Evolutionary conservation across 106 monocot species (phyloP).

Genomic region (Allium sativum): DNA sequence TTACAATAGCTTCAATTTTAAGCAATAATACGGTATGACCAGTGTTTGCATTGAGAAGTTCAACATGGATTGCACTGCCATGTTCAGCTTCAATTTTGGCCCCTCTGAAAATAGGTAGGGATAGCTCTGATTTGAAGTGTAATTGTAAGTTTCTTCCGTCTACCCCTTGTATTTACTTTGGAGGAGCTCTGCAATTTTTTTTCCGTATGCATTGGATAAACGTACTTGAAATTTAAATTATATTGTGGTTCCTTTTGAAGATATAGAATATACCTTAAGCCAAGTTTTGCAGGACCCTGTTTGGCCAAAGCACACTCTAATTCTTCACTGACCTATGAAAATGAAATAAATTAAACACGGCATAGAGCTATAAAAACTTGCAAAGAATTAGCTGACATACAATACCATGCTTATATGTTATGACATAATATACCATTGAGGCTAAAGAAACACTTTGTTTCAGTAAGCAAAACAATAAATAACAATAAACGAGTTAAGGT

Average conservation of each 20-base stretch:
- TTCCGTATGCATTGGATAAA: background rate
- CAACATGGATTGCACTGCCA: slow-evolving; percentile 35
- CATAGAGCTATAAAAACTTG: background rate
- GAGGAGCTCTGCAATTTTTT: slow-evolving; percentile 27
- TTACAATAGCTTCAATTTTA: too few species aligned
- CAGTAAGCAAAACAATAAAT: background rate
- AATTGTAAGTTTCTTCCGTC: slow-evolving; percentile 38
- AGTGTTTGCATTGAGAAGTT: slow-evolving; percentile 28
- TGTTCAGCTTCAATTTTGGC: slow-evolving; percentile 38
- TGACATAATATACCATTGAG: background rate
- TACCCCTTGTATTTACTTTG: slow-evolving; percentile 28
- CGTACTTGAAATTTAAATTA: background rate
- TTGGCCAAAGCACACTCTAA: slow-evolving; percentile 52
- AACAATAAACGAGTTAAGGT: background rate
- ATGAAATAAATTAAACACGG: background rate
- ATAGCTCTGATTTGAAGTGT: slow-evolving; percentile 30
- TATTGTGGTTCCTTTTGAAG: background rate
- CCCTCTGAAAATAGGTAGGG: slow-evolving; percentile 30
- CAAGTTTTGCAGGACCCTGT: slow-evolving; percentile 37
- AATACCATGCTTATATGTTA: too few species aligned
- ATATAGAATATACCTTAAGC: slow-evolving; percentile 28
- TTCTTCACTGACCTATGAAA: slow-evolving; percentile 55
- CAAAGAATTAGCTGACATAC: background rate
- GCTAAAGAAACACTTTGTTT: background rate
- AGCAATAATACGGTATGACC: slow-evolving; percentile 21